These are phyloP conservation scores for Marasmius tenuissimus DNA, from an alignment of 1,284 basidiomycete genomes.

Conservation along the genomic window DNA sequence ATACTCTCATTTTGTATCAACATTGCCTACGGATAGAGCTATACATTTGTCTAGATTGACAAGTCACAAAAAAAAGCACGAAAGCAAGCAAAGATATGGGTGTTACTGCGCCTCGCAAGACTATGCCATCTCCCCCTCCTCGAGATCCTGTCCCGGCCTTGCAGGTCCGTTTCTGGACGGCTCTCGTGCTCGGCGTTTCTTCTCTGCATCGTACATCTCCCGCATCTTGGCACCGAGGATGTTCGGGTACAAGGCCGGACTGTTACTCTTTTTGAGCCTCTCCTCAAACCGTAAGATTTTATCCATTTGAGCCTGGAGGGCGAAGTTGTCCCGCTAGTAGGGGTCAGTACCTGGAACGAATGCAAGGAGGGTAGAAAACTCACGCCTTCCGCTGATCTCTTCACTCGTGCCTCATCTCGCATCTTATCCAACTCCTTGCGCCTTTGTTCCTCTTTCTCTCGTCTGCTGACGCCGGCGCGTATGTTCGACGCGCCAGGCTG, in stretches of 20 bases:
- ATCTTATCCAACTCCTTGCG: conserved; percentile 66
- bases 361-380: conserved; percentile 20
- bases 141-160: conserved; percentile 17
- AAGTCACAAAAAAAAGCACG: not conserved
- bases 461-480: conserved; percentile 54
- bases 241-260: conserved; percentile 64
- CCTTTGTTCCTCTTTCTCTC: conserved; percentile 69
- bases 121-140: conserved; percentile 35
- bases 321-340: conserved; percentile 58
- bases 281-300: conserved; percentile 70
- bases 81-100: not conserved
- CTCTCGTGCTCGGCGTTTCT: conserved; percentile 24
- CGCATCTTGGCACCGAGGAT: conserved; percentile 64
- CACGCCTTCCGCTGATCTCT: conserved; percentile 56
- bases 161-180: conserved; percentile 15
- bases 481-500: conserved; percentile 54
- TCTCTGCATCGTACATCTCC: conserved; percentile 39
- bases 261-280: conserved; percentile 43
- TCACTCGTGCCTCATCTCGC: conserved; percentile 68
- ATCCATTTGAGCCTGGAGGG: conserved; percentile 68
- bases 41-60: not conserved
- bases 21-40: not conserved
- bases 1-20: not conserved
- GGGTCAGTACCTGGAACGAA: conserved; percentile 6
- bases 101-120: not conserved